A percentile compares a stretch with the other conserved stretches of the same genome.
These are phyloP conservation scores for Dovyalis caffra DNA, from an alignment of 345 rosid genomes.

Conservation along the genomic window DNA sequence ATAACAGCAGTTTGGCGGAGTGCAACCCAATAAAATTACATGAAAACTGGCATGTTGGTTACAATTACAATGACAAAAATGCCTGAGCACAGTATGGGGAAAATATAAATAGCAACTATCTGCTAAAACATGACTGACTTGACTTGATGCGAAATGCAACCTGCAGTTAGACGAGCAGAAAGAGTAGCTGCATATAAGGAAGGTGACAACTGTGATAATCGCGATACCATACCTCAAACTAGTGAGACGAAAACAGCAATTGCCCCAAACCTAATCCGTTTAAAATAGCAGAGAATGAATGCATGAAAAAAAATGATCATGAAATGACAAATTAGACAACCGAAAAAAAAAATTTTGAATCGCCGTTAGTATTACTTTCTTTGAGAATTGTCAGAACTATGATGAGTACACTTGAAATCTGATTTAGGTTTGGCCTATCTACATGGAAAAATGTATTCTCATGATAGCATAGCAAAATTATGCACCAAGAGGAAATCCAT, in stretches of 20 bases:
- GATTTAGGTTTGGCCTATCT: constrained; percentile 8
- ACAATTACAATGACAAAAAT: not conserved
- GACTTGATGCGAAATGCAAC: not conserved
- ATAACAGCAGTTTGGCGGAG: not conserved
- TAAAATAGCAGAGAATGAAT: not conserved
- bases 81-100: not conserved
- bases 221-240: not conserved
- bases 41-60: not conserved
- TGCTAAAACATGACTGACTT: not conserved
- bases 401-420: constrained; percentile 10
- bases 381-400: constrained; percentile 2
- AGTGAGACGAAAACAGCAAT: not conserved
- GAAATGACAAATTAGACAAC: not conserved
- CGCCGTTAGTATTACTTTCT: not conserved
- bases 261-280: not conserved
- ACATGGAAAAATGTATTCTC: constrained; percentile 29
- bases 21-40: not conserved
- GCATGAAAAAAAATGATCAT: not conserved
- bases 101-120: not conserved
- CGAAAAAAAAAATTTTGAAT: constrained; percentile 4
- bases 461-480: constrained; percentile 20
- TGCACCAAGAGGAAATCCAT: constrained; percentile 23
- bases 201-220: not conserved
- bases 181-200: not conserved
- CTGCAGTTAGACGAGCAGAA: not conserved